Percentiles rank a stretch among this genome's conserved stretches.
phyloP scores from a whole-genome alignment of 139 green algal species.

The Microglena sp. region DNA sequence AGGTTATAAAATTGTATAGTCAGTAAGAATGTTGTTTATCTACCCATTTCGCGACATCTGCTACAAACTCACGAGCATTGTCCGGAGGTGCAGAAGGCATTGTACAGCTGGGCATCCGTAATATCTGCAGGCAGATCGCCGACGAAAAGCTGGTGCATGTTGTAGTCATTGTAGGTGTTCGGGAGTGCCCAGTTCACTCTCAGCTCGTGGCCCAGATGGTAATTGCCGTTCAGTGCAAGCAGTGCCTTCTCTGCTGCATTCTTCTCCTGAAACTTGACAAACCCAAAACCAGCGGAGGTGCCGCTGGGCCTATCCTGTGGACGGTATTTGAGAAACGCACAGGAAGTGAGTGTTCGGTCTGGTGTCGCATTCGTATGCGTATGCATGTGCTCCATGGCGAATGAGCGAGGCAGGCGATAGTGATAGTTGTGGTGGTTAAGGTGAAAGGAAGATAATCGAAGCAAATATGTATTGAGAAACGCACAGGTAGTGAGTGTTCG shows the following conservation, averaged over 20 bases:
- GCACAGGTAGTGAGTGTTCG: too few species aligned
- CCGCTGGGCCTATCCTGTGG: conserved; percentile 22
- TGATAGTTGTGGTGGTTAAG: too few species aligned
- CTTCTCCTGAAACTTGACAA: conserved; percentile 52
- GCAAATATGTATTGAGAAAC: too few species aligned
- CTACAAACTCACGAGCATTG: conserved; percentile 31
- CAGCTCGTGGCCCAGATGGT: conserved; percentile 52
- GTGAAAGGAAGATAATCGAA: too few species aligned
- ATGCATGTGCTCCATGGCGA: too few species aligned
- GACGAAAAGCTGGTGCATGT: conserved; percentile 58
- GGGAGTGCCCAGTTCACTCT: conserved; percentile 70
- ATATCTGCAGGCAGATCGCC: conserved; percentile 53
- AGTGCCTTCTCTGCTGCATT: conserved; percentile 11
- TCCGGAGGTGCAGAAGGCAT: conserved; percentile 11
- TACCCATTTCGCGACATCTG: too few species aligned
- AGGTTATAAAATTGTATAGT: too few species aligned
- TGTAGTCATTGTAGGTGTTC: conserved; percentile 54
- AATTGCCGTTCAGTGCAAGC: conserved; percentile 24
- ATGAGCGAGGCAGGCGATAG: too few species aligned
- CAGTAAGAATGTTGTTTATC: too few species aligned
- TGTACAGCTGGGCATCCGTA: conserved; percentile 32
- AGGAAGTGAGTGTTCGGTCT: too few species aligned
- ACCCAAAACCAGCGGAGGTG: conserved; percentile 56
- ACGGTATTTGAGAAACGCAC: too few species aligned
- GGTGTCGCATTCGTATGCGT: too few species aligned